Conservation (phyloP, 768 basidiomycete species). For the Austroboletus eburneus region DNA sequence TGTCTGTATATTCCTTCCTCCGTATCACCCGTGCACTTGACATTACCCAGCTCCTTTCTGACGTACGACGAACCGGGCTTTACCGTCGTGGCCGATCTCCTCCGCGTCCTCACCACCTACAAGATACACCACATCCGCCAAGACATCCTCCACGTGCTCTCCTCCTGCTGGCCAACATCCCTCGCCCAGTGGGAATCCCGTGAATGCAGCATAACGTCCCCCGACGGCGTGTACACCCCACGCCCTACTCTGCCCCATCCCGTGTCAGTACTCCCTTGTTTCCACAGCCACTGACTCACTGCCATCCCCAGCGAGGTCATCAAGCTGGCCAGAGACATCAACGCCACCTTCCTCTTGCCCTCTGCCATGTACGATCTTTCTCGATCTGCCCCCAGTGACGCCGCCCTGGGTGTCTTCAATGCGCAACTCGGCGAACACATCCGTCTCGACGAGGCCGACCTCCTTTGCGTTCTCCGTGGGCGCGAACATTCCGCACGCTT, state of each 20-base stretch:
- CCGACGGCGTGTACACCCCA: constrained; percentile 53
- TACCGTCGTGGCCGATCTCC: constrained; percentile 47
- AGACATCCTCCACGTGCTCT: constrained; percentile 52
- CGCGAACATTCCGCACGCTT: constrained; percentile 71
- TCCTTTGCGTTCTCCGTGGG: constrained; percentile 59
- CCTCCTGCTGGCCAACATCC: constrained; percentile 55
- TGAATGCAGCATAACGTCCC: constrained; percentile 52
- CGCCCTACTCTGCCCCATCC: constrained; percentile 58
- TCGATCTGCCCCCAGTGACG: constrained; percentile 59
- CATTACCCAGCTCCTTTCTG: constrained; percentile 39
- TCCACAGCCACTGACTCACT: constrained; percentile 4
- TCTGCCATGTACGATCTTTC: constrained; percentile 81
- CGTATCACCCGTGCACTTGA: constrained; percentile 10
- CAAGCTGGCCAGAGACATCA: constrained; percentile 56
- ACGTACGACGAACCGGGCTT: constrained; percentile 50
- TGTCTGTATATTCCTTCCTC: constrained; percentile 38
- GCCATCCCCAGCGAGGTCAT: constrained; percentile 52
- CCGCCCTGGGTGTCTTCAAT: constrained; percentile 48
- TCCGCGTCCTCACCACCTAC: constrained; percentile 64
- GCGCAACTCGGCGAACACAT: constrained; percentile 37
- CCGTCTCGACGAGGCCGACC: constrained; percentile 43
- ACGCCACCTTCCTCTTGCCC: constrained; percentile 57
- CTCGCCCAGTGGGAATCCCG: constrained; percentile 63
- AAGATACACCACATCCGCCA: constrained; percentile 52
- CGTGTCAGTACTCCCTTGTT: constrained; percentile 43